phyloP scores from a whole-genome alignment of 768 basidiomycete genomes.

The Trametes villosa region DNA sequence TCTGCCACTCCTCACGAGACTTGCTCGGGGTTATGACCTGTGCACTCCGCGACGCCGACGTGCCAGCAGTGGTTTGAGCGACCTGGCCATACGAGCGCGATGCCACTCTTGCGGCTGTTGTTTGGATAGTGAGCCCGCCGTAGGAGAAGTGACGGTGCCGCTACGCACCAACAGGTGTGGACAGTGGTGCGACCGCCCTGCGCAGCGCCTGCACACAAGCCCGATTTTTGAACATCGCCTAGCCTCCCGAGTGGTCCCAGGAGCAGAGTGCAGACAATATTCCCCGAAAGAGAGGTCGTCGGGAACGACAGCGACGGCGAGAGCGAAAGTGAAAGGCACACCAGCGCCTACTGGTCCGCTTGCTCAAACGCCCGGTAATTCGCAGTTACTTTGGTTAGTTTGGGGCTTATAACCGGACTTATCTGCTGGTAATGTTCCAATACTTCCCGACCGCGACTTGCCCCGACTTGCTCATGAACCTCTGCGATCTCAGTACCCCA shows the following conservation, averaged over 20 bases:
- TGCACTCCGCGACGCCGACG: not conserved
- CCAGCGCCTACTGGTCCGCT: not conserved
- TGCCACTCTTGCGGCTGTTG: not conserved
- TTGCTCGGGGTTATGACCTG: constrained; percentile 14
- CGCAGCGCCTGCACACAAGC: constrained; percentile 21
- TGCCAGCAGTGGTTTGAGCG: not conserved
- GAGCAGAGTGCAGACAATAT: not conserved
- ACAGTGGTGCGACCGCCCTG: constrained; percentile 15
- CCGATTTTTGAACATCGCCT: constrained; percentile 19
- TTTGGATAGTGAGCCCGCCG: not conserved
- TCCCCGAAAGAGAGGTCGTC: constrained; percentile 2
- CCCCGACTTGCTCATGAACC: not conserved
- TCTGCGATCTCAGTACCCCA: not conserved
- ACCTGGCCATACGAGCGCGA: constrained; percentile 6
- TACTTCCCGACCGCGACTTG: not conserved
- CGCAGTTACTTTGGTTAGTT: not conserved
- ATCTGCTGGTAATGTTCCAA: no score
- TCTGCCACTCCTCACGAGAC: constrained; percentile 13
- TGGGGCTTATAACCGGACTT: not conserved
- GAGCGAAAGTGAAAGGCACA: constrained; percentile 9
- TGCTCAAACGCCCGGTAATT: not conserved
- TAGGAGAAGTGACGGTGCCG: not conserved
- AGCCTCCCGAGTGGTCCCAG: not conserved
- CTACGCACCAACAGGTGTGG: constrained; percentile 18
- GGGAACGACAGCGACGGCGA: constrained; percentile 6